Evolutionary conservation across 1,139 yeast genomes (phyloP), one percentile per base, ranked within the genome.

Genomic region (Yamadazyma songkhlaensis): DNA sequence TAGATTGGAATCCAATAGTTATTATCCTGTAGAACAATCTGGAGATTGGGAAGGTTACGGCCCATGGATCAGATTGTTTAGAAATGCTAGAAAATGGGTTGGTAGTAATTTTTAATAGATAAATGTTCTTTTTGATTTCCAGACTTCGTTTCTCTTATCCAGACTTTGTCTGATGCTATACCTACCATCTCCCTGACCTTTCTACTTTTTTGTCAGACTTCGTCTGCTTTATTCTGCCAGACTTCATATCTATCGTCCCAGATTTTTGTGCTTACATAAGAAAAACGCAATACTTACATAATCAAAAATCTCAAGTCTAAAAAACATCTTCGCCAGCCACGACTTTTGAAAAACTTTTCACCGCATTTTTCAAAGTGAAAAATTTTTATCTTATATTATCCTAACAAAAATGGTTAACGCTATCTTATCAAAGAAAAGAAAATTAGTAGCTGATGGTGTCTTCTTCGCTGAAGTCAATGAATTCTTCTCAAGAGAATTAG

Each of bases 391-490:
- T 31, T 21, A 15, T 20, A 20, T 11, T 11, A 15, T 14, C n/a
- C 11, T 13, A 14, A 29, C 25, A 40, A 58, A 47, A 55, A 62
- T 62, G 67, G 67, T 60, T 55, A 54, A 64, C 61, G 77, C 80
- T 64, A 75, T 79, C 67, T 80, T 83, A 67, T 83, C 90, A 67
- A 83, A 83, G 77, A 82, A 81, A 72, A 83, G 89, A 82, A 84
- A 83, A 83, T 77, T 83, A 63, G 97, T 90, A 74, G 97, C 97
- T 75, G 99, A 92, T 81, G 99, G 99, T 87, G 99, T 92, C 67
- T 88, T 92, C 84, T 92, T 84, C 95, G 99, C 99, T 76, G 99
- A 92, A 80, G 81, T 92, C 70, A 92, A 92, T 84, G 98, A 92
- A 81, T 92, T 92, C 94, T 94, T 92, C 88, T 88, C 97, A 82